A percentile compares a stretch with the other conserved stretches of the same genome.
These are phyloP conservation scores for Gryganskiella cystojenkinii DNA, from an alignment of 192 early-diverging fungal genomes.

Conservation along the genomic window DNA sequence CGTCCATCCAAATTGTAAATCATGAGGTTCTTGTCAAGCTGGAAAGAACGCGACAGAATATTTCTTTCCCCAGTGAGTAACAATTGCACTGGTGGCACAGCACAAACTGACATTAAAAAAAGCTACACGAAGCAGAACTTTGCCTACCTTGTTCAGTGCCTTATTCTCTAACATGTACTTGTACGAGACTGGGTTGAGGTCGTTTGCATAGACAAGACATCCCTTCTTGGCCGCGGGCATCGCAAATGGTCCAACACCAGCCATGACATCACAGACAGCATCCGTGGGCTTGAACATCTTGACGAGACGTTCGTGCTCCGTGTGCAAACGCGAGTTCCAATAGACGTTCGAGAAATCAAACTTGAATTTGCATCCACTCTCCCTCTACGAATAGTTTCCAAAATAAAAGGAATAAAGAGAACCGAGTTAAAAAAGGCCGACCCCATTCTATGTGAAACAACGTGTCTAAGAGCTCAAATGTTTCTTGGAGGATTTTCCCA, in stretches of 20 bases:
- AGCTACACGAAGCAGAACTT: neutral
- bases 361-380: conserved; percentile 89
- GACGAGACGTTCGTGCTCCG: conserved; percentile 95
- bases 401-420: neutral
- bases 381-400: conserved; percentile 72
- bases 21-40: conserved; percentile 71
- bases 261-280: conserved; percentile 94
- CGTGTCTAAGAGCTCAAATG: too few species aligned
- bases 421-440: too few species aligned
- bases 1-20: conserved; percentile 93
- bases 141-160: conserved; percentile 82
- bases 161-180: conserved; percentile 86
- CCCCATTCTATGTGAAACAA: too few species aligned
- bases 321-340: conserved; percentile 98
- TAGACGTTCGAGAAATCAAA: conserved; percentile 99
- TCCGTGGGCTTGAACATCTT: conserved; percentile 74
- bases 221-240: conserved; percentile 89
- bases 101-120: neutral
- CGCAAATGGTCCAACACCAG: conserved; percentile 98
- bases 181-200: conserved; percentile 93
- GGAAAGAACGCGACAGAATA: neutral
- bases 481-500: too few species aligned
- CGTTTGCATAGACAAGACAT: conserved; percentile 94
- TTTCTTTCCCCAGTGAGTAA: neutral
- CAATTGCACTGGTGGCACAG: neutral